Percentiles rank a stretch among this genome's conserved stretches.
Conservation (phyloP, 169 alveolate genomes). For the Blepharisma undulans region DNA sequence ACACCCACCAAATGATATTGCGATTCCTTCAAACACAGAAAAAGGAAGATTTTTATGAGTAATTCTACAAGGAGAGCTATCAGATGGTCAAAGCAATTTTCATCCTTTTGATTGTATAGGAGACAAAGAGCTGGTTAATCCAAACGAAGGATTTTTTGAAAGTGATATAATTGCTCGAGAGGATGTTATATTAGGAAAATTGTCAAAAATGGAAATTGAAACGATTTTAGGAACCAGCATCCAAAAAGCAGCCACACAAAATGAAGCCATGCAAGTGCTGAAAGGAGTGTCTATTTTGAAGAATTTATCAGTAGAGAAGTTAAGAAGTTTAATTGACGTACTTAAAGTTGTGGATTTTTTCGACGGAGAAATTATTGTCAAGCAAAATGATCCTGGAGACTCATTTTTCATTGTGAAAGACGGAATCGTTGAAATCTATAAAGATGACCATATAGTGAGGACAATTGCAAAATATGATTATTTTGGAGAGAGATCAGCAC, state of each 20-base stretch:
- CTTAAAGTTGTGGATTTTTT: background rate
- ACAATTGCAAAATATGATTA: constrained; percentile 41
- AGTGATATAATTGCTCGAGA: background rate
- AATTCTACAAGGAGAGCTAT: background rate
- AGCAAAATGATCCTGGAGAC: constrained; percentile 45
- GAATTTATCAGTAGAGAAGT: background rate
- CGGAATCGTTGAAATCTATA: constrained; percentile 41
- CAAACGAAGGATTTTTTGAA: background rate
- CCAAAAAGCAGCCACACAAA: background rate
- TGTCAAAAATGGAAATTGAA: background rate
- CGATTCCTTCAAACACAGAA: background rate
- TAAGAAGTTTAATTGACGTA: background rate
- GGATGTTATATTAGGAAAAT: background rate
- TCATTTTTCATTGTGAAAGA: constrained; percentile 53
- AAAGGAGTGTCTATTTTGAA: background rate
- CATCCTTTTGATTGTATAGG: constrained; percentile 17
- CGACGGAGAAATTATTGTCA: constrained; percentile 28
- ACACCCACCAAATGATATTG: background rate
- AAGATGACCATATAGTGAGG: constrained; percentile 14
- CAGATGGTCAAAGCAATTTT: background rate
- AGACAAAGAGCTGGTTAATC: background rate
- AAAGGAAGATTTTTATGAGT: background rate
- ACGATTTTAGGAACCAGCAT: background rate
- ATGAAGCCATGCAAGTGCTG: background rate
- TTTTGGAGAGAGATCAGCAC: constrained; percentile 52